These are phyloP conservation scores for Akanthomyces lecanii DNA, from an alignment of 2,329 filamentous ascomycete species.

Conservation along the genomic window DNA sequence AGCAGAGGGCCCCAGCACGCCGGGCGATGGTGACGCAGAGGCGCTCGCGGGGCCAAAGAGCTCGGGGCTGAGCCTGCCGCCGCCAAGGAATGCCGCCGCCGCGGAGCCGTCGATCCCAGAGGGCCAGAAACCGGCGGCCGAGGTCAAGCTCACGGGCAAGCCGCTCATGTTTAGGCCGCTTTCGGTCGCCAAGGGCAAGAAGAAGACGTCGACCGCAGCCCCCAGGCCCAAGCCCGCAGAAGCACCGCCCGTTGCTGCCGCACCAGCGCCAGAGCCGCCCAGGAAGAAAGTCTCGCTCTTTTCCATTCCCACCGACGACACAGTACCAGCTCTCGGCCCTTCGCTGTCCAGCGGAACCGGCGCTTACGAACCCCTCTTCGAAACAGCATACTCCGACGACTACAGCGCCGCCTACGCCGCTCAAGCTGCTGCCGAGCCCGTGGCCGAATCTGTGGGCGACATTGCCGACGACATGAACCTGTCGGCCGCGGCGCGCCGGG, in stretches of 20 bases:
- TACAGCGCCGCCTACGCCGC: slow-evolving; percentile 31
- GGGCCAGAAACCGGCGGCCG: slow-evolving; percentile 55
- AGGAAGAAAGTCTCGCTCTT: slow-evolving; percentile 64
- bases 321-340: slow-evolving; percentile 17
- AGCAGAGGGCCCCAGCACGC: slow-evolving; percentile 20
- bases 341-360: slow-evolving; percentile 21
- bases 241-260: slow-evolving; percentile 16
- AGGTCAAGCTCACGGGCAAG: slow-evolving; percentile 69
- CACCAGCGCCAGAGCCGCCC: slow-evolving; percentile 27
- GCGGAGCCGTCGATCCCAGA: slow-evolving; percentile 48
- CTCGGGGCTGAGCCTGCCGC: slow-evolving; percentile 31
- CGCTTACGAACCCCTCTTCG: slow-evolving; percentile 52
- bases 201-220: slow-evolving; percentile 53
- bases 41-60: slow-evolving; percentile 22
- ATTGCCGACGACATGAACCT: slow-evolving; percentile 78
- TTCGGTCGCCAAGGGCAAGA: slow-evolving; percentile 73
- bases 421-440: slow-evolving; percentile 25
- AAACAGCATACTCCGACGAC: slow-evolving; percentile 26
- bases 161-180: slow-evolving; percentile 85
- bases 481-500: slow-evolving; percentile 69
- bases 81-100: slow-evolving; percentile 33
- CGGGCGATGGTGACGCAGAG: slow-evolving; percentile 22
- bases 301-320: slow-evolving; percentile 49
- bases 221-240: slow-evolving; percentile 16
- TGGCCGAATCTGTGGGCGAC: slow-evolving; percentile 57